Percentiles rank a stretch among this genome's conserved stretches.
phyloP scores from a whole-genome alignment of 2,329 filamentous ascomycete species.

The Dendryphion nanum region DNA sequence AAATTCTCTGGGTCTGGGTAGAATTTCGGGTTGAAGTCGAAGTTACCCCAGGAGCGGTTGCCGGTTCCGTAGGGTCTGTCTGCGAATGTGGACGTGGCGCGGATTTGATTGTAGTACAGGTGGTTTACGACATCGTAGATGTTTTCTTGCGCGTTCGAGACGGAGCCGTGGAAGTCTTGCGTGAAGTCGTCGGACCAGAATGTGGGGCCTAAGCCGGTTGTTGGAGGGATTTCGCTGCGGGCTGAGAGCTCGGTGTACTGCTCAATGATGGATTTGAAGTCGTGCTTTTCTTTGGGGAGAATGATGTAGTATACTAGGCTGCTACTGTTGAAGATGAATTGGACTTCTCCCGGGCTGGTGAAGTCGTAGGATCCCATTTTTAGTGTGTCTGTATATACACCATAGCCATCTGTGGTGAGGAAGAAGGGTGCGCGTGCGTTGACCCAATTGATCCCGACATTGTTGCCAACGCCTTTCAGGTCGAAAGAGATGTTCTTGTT shows the following conservation, averaged over 20 bases:
- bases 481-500: slow-evolving; percentile 23
- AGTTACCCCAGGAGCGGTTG: slow-evolving; percentile 31
- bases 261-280: slow-evolving; percentile 22
- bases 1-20: slow-evolving; percentile 31
- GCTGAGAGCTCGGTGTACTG: slow-evolving; percentile 28
- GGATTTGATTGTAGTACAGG: slow-evolving; percentile 29
- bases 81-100: slow-evolving; percentile 33
- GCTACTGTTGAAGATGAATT: slow-evolving; percentile 30
- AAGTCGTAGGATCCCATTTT: slow-evolving; percentile 33
- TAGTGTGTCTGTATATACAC: slow-evolving; percentile 34
- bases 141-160: slow-evolving; percentile 34
- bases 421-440: slow-evolving; percentile 38
- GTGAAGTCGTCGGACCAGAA: slow-evolving; percentile 39
- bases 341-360: slow-evolving; percentile 15
- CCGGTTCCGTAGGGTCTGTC: slow-evolving; percentile 35
- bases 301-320: slow-evolving; percentile 33
- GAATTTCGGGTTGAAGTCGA: slow-evolving; percentile 36
- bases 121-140: slow-evolving; percentile 35
- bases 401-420: slow-evolving; percentile 30
- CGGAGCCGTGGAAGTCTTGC: slow-evolving; percentile 31
- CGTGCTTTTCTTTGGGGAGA: slow-evolving; percentile 10
- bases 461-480: slow-evolving; percentile 27
- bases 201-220: slow-evolving; percentile 32
- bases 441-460: slow-evolving; percentile 33
- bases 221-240: slow-evolving; percentile 29